These are phyloP conservation scores for Candida sanyaensis DNA, from an alignment of 1,139 yeast species.

Conservation along the genomic window DNA sequence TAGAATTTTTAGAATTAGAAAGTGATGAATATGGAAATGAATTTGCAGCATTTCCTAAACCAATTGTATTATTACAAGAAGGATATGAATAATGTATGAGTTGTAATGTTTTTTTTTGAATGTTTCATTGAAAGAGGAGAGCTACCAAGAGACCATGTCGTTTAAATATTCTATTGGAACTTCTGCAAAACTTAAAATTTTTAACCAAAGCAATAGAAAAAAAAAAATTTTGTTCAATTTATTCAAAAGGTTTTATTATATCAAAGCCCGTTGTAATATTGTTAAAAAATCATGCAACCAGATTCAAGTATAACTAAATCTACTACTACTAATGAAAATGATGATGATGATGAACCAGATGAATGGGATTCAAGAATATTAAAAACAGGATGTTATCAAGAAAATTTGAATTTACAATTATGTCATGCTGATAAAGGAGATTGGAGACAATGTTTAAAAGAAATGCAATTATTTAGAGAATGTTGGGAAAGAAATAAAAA, in stretches of 20 bases:
- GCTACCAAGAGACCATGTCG: no score
- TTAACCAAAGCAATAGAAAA: not conserved
- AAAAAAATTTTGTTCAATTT: not conserved
- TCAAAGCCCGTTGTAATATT: no score
- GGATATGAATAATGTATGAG: not conserved
- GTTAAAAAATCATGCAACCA: slow-evolving; percentile 4
- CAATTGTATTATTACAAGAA: not conserved
- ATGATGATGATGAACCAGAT: slow-evolving; percentile 62
- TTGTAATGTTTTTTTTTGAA: not conserved
- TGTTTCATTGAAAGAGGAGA: no score
- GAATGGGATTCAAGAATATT: slow-evolving; percentile 75
- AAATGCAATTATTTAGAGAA: slow-evolving; percentile 65
- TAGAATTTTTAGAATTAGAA: slow-evolving; percentile 1
- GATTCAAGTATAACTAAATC: not conserved
- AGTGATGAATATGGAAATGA: not conserved
- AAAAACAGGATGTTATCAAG: slow-evolving; percentile 73
- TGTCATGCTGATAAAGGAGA: slow-evolving; percentile 83
- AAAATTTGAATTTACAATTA: slow-evolving; percentile 63
- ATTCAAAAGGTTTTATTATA: no score
- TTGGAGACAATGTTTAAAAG: slow-evolving; percentile 71
- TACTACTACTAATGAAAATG: slow-evolving; percentile 6
- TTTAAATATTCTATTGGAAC: no score
- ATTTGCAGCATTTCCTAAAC: not conserved
- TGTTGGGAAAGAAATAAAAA: slow-evolving; percentile 69
- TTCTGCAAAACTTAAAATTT: not conserved